Base-by-base conservation (phyloP, 805 yeast genomes). In the Brettanomyces anomalus region DNA sequence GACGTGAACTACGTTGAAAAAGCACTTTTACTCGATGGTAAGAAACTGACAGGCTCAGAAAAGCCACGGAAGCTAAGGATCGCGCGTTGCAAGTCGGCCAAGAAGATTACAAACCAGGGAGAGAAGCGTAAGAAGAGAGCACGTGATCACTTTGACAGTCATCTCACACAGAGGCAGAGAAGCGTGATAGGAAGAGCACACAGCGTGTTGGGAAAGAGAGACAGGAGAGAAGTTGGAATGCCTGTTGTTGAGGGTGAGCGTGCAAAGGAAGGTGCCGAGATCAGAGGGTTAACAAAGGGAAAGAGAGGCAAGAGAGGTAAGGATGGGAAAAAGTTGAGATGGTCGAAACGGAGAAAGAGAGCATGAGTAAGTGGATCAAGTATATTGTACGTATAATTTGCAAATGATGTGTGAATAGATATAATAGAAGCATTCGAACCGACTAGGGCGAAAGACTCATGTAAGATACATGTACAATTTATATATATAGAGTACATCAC, bases 101-200 rank as follows among this genome's bases (percentile, higher is more conserved):
- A 39, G 15, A 31, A 17, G 24, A 16, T 11, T 14, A 21, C 6
- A 11, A 21, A n/a, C 6, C 32, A 36, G 17, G 38, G 31, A 14
- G 36, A 33, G n/a, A 53, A 50, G 37, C 62, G 60, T 43, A 53
- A 49, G 37, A 49, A 49, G 48, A 52, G 49, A 49, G 47, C 43
- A 43, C 37, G 52, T 19, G 39, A 38, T 15, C 44, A 41, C 20
- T 44, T 46, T 10, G 42, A 57, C 8, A 18, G 14, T 7, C 58
- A 62, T 24, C 64, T 85, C 41, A 72, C 74, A 20, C 86, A 81
- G 35, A 72, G 73, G 35, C 93, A 85, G 60, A 83, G 72, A 62
- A 82, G 94, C 14, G 76, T 75, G 53, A 61, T 85, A 33, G 96
- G 96, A 32, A 76, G 96, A 61, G 95, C 93, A 17, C 74, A 73